Evolutionary conservation across 23 red algal genomes (phyloP).

Genomic region (Chondrus crispus): DNA sequence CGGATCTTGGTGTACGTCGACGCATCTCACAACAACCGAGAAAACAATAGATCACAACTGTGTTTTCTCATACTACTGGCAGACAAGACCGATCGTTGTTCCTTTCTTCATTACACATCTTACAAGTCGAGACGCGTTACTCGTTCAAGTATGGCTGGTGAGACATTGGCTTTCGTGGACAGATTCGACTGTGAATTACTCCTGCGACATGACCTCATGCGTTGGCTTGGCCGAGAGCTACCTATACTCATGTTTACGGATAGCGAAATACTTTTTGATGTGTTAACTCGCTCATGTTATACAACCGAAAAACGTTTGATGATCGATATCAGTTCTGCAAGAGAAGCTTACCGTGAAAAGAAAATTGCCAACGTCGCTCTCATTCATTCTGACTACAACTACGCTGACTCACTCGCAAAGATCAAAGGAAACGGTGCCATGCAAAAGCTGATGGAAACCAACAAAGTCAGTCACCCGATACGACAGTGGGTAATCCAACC

Average conservation of each 20-base stretch:
- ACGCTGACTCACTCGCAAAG: constrained; percentile 12
- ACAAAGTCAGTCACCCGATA: not conserved
- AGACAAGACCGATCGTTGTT: too few species aligned
- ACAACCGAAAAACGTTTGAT: constrained; percentile 13
- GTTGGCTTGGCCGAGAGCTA: not conserved
- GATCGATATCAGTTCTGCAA: not conserved
- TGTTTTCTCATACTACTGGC: too few species aligned
- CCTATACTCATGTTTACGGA: not conserved
- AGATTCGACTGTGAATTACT: not conserved
- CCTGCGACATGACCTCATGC: not conserved
- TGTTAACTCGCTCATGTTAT: not conserved
- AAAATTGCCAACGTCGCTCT: not conserved
- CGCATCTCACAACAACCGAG: not conserved
- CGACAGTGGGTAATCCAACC: not conserved
- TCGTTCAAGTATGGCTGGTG: not conserved
- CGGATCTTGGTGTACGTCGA: not conserved
- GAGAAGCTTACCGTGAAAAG: not conserved
- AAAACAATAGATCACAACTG: not conserved
- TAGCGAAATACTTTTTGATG: not conserved
- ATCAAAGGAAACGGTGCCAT: not conserved
- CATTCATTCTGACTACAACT: not conserved
- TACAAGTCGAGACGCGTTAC: not conserved
- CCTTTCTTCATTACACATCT: not conserved
- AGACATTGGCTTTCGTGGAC: not conserved
- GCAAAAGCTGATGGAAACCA: not conserved